These are phyloP conservation scores for Benincasa hispida DNA, from an alignment of 306 rosid species.

Conservation along the genomic window DNA sequence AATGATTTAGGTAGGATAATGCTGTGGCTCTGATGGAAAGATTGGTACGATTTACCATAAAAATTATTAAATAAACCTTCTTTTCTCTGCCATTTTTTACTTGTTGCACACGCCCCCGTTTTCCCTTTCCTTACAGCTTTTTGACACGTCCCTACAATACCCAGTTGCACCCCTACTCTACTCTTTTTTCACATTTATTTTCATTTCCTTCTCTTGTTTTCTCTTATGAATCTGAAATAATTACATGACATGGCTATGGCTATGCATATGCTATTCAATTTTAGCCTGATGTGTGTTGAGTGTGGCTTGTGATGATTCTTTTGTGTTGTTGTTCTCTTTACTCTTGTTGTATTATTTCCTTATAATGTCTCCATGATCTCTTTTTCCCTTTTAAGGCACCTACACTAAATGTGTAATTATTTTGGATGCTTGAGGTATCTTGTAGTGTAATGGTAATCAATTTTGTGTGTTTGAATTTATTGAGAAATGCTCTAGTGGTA, in stretches of 20 bases:
- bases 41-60: neutral
- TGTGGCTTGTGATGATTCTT: neutral
- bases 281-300: neutral
- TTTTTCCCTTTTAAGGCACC: neutral
- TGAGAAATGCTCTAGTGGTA: neutral
- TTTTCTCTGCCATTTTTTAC: constrained; percentile 11
- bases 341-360: neutral
- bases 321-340: neutral
- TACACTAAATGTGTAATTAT: neutral
- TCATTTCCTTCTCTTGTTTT: neutral
- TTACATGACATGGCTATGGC: neutral
- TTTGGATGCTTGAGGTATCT: neutral
- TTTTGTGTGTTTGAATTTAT: neutral
- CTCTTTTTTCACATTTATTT: neutral
- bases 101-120: constrained; percentile 18
- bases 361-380: neutral
- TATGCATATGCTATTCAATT: neutral
- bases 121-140: neutral
- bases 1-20: constrained; percentile 11
- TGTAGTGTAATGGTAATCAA: neutral
- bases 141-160: constrained; percentile 2
- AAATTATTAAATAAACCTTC: neutral
- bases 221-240: neutral
- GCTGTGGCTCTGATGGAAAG: constrained; percentile 4
- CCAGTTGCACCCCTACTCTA: neutral